Conservation (phyloP, 106 monocot species). For the Dactylorhiza incarnata region DNA sequence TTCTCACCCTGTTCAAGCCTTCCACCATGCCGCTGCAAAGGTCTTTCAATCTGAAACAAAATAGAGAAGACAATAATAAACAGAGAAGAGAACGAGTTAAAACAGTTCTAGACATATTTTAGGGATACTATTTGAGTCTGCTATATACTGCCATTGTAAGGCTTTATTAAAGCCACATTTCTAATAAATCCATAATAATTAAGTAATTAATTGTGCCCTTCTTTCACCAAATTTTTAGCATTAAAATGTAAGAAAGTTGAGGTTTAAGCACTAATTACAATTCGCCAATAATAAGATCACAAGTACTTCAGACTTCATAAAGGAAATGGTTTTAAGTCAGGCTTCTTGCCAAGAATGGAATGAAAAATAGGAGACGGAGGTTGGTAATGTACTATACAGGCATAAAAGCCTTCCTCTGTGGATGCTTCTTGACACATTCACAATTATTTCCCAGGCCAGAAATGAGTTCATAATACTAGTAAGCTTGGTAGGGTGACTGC, state of each 20-base stretch:
- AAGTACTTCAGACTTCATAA: too few relatives aligned
- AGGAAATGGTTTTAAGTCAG: too few relatives aligned
- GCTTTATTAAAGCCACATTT: background rate
- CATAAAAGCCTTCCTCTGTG: background rate
- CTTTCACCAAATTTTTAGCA: background rate
- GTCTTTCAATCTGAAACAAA: conserved; percentile 75
- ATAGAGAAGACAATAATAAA: background rate
- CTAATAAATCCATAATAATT: background rate
- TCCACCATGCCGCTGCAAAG: conserved; percentile 93
- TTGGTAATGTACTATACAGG: background rate
- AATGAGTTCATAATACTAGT: background rate
- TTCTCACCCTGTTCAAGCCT: conserved; percentile 90
- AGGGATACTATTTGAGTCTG: background rate
- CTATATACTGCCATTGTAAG: background rate
- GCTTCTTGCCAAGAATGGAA: background rate
- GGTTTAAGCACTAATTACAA: background rate
- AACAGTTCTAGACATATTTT: background rate
- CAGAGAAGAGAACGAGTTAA: background rate
- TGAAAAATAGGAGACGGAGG: background rate
- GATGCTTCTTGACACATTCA: too few relatives aligned
- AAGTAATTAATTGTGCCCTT: background rate
- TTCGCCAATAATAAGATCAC: too few relatives aligned
- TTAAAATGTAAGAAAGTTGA: background rate
- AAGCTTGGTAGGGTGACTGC: background rate
- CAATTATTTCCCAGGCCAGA: background rate